Base-by-base conservation (phyloP, 805 yeast genomes). In the Dipodascus geniculatus region DNA sequence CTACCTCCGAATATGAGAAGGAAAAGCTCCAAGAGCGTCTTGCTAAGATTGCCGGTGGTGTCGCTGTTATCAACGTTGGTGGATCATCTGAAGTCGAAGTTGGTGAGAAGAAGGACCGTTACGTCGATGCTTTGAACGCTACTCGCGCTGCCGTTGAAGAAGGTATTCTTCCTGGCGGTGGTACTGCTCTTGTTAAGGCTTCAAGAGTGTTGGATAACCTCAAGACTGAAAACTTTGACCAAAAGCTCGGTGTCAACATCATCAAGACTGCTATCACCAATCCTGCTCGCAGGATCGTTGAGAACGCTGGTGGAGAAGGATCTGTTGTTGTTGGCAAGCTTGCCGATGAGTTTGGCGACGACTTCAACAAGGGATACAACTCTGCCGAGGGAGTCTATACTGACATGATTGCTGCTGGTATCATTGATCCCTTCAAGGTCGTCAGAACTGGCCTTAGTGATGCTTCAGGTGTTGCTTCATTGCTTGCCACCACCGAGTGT, bases 131-230 rank as follows among this genome's bases (percentile, higher is more conserved):
- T 23, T 79, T 93, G 69, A 91, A 93, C 69, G 97, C 99, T 54
- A 93, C 98, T 53, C 88, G 98, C 74, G 97, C 99, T 55, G 99
- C 99, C 60, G 96, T 93, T 59, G 91, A 91, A 74, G 96, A 88
- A 74, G 99, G 99, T 74, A 89, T 93, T 68, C 79, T 93, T 61
- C 99, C 99, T 68, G 99, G 99, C 76, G 99, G 99, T 71, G 99
- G 99, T 74, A 88, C 97, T 61, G 99, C 99, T 55, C 79, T 93
- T 67, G 79, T 88, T 66, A 93, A 93, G 80, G 97, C 98, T 51
- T 80, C 95, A 53, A 77, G 81, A 63, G 71, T 82, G 58, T 78
- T 93, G 65, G 88, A 81, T 59, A 75, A 70, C 22, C 82, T 87
- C 58, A 76, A 81, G 70, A 79, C 86, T 58, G 85, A 77, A 35